A percentile compares a stretch with the other conserved stretches of the same genome.
Conservation (phyloP, 2,329 filamentous ascomycete species). For the Westerdykella ornata region DNA sequence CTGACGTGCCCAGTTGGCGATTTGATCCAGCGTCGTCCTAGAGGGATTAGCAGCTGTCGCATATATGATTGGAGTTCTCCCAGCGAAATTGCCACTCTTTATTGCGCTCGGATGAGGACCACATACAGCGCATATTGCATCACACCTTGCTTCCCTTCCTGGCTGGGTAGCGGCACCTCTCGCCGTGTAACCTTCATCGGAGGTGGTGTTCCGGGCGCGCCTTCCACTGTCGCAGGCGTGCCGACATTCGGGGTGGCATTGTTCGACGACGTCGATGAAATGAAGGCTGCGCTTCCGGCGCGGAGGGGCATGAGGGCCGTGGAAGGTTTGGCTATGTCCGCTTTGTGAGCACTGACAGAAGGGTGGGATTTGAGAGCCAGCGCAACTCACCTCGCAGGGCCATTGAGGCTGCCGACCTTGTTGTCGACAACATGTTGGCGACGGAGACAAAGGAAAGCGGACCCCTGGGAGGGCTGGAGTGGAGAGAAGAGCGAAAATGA, state of each 20-base stretch:
- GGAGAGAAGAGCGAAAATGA: constrained; percentile 15
- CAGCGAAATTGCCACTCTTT: background rate
- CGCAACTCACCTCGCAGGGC: constrained; percentile 48
- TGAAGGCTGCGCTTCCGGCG: constrained; percentile 53
- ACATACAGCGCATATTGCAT: constrained; percentile 83
- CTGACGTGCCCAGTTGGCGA: constrained; percentile 81
- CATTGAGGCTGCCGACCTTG: constrained; percentile 48
- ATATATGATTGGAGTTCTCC: background rate
- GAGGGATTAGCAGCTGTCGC: background rate
- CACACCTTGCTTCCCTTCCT: constrained; percentile 71
- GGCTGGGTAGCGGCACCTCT: constrained; percentile 70
- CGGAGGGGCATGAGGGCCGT: constrained; percentile 58
- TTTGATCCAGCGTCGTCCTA: constrained; percentile 72
- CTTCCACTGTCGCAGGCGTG: constrained; percentile 45
- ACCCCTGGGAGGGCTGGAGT: constrained; percentile 33
- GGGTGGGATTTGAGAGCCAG: constrained; percentile 10
- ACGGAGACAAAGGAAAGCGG: constrained; percentile 30
- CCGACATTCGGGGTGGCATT: constrained; percentile 55
- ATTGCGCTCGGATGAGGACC: background rate
- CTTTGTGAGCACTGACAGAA: constrained; percentile 23
- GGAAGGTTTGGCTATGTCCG: constrained; percentile 56
- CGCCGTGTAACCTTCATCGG: constrained; percentile 53
- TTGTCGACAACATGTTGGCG: constrained; percentile 46
- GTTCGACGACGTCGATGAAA: constrained; percentile 60
- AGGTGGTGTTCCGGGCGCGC: constrained; percentile 48